A percentile compares a stretch with the other conserved stretches of the same genome.
phyloP scores from a whole-genome alignment of 345 rosid genomes.

The Salix caprea region DNA sequence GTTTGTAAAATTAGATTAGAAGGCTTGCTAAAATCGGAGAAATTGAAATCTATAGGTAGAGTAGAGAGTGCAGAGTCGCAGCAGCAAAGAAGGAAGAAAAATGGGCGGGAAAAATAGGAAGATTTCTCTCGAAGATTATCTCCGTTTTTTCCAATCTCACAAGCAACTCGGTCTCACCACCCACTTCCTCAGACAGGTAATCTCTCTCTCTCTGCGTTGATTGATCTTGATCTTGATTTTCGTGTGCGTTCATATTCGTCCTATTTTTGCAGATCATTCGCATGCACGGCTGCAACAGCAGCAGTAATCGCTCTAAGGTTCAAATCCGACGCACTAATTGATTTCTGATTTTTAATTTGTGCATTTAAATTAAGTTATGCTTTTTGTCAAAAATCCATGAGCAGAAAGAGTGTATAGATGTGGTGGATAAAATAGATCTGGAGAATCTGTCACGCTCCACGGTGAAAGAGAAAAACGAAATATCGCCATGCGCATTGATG shows the following conservation, averaged over 20 bases:
- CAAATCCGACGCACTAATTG: background rate
- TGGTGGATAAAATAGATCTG: slow-evolving; percentile 32
- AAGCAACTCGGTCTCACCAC: slow-evolving; percentile 19
- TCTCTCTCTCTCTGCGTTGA: background rate
- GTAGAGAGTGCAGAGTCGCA: background rate
- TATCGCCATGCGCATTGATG: slow-evolving; percentile 22
- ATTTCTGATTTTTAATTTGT: background rate
- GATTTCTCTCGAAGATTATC: slow-evolving; percentile 31
- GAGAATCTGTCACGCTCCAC: slow-evolving; percentile 53
- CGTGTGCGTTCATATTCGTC: background rate
- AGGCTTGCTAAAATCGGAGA: background rate
- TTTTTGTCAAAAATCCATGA: background rate
- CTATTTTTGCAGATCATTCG: slow-evolving; percentile 30
- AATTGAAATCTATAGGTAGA: background rate
- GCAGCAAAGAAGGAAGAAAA: background rate
- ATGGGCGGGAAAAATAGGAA: slow-evolving; percentile 4
- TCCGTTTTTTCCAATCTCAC: slow-evolving; percentile 26
- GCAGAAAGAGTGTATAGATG: slow-evolving; percentile 36
- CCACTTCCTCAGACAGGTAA: slow-evolving; percentile 40
- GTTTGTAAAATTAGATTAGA: too few relatives aligned
- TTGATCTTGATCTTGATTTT: background rate
- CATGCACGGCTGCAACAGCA: slow-evolving; percentile 45
- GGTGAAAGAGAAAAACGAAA: slow-evolving; percentile 5
- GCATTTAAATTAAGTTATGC: background rate
- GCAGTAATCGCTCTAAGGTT: slow-evolving; percentile 9